phyloP scores from a whole-genome alignment of 495 filamentous ascomycete species.

The Neurospora sp. region DNA sequence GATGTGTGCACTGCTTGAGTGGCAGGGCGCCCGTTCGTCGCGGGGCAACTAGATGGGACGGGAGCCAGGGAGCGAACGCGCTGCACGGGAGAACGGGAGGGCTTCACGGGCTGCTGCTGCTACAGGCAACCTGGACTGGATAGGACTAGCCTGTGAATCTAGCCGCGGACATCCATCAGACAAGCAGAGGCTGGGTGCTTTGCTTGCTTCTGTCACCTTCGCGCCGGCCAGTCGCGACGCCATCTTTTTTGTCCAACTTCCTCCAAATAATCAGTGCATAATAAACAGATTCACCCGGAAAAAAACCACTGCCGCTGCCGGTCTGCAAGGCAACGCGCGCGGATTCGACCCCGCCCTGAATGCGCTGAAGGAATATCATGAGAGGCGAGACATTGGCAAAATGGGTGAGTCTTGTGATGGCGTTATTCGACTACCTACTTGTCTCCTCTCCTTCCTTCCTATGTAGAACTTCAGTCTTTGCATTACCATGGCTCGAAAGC shows the following conservation, averaged over 20 bases:
- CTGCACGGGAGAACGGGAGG: not conserved
- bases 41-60: not conserved
- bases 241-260: not conserved
- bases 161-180: not conserved
- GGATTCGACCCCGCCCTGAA: not conserved
- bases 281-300: not conserved
- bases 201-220: not conserved
- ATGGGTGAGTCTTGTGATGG: slow-evolving; percentile 23
- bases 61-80: not conserved
- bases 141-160: not conserved
- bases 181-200: not conserved
- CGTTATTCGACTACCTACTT: not conserved
- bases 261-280: not conserved
- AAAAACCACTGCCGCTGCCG: not conserved
- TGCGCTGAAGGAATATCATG: slow-evolving; percentile 14
- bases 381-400: slow-evolving; percentile 18
- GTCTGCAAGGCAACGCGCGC: not conserved
- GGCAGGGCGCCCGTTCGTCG: not conserved
- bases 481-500: not conserved
- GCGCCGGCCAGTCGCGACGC: not conserved
- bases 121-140: not conserved
- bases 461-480: not conserved
- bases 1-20: not conserved
- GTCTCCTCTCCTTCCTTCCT: not conserved
- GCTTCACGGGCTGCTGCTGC: not conserved